phyloP scores from a whole-genome alignment of 805 yeast species.

The Hanseniaspora opuntiae region DNA sequence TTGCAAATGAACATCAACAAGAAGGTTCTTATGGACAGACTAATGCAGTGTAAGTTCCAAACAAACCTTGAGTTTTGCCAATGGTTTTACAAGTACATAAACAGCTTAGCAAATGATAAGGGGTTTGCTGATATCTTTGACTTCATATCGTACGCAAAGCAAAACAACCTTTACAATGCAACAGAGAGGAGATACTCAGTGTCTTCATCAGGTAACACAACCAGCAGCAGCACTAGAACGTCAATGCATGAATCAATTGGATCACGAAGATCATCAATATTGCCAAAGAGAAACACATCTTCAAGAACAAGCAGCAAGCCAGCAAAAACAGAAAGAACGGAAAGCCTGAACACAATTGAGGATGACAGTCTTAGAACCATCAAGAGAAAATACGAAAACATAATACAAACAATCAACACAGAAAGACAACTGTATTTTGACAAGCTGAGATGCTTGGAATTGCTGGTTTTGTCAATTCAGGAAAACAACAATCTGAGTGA shows the following conservation, averaged over 20 bases:
- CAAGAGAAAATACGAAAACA: constrained; percentile 40
- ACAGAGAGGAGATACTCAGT: constrained; percentile 35
- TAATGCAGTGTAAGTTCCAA: constrained; percentile 79
- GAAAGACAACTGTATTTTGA: constrained; percentile 86
- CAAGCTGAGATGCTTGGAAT: constrained; percentile 79
- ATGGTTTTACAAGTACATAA: constrained; percentile 63
- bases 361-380: constrained; percentile 22
- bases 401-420: constrained; percentile 54
- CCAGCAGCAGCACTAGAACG: constrained; percentile 6
- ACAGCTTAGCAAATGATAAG: not conserved
- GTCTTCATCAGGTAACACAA: not conserved
- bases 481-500: constrained; percentile 31
- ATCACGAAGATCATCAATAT: constrained; percentile 1
- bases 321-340: not conserved
- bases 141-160: constrained; percentile 25
- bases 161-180: constrained; percentile 62
- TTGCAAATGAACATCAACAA: constrained; percentile 56
- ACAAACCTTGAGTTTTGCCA: constrained; percentile 89
- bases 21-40: constrained; percentile 63
- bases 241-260: not conserved
- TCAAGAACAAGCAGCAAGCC: not conserved
- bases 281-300: not conserved
- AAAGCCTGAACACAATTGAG: not conserved
- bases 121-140: constrained; percentile 1
- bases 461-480: constrained; percentile 50